Evolutionary conservation across 257 asterid species (phyloP), one percentile per base, ranked within the genome.

Genomic region (Solanum infundibuliforme): DNA sequence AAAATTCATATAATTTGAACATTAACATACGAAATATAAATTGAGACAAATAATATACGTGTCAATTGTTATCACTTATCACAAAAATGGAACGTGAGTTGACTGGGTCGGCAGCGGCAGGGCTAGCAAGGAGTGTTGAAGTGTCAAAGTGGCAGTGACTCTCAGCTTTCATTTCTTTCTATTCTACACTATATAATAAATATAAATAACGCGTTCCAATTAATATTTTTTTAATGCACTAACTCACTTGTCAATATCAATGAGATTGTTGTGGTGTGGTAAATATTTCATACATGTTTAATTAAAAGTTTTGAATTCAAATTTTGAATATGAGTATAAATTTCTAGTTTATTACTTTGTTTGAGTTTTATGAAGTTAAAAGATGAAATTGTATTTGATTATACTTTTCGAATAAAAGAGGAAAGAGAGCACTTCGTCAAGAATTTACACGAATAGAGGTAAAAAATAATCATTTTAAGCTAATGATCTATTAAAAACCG

Each of bases 401-500:
- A 8, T 58, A 20, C 0, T 4, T 58, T 20, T 58, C 1, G 0
- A 7, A 58, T 0, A 35, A 58, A 20, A 7, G 1, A 20, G 5
- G 2, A 58, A 20, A 58, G 25, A 58, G 5, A 58, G 3, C 12
- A 58, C 5, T 58, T 58, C 9, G 4, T 58, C 3, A 20, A 8
- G 5, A 60, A 60, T 60, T 55, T 21, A 60, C 2, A 0, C 0
- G 0, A 2, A 60, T 60, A 2, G 2, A 60, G 12, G 0, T 60
- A 21, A 5, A 21, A 60, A 21, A 21, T 1, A 60, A 60, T 21
- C 2, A 3, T 21, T 20, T 21, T 20, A 8, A 58, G 5, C 1
- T 0, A 0, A 58, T 20, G 0, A 58, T 20, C 10, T 18, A 55
- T 55, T 0, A 1, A 55, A 55, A 18, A 18, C 2, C 1, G 4